Evolutionary conservation across 495 filamentous ascomycete species (phyloP).

Genomic region (Aspergillus sparsus): DNA sequence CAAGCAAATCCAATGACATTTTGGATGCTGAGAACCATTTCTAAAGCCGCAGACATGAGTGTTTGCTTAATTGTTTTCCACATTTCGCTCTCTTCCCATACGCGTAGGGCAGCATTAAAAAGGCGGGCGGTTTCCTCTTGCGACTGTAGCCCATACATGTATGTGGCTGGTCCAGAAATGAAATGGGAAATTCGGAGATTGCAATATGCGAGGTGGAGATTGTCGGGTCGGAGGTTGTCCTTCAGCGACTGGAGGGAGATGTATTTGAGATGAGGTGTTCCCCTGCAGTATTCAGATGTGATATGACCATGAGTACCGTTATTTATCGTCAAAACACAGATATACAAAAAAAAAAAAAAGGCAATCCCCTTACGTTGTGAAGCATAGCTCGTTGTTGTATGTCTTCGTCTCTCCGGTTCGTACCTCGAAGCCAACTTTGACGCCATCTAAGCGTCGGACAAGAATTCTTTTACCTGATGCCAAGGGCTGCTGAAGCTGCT

Average conservation of each 20-base stretch:
- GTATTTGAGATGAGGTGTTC: background rate
- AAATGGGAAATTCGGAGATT: background rate
- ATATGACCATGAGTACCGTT: background rate
- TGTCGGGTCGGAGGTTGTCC: background rate
- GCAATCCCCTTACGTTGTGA: background rate
- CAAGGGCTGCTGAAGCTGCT: constrained; percentile 9
- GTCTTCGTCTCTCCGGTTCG: background rate
- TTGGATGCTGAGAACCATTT: constrained; percentile 5
- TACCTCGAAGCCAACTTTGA: background rate
- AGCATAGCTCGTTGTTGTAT: background rate
- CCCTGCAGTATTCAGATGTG: background rate
- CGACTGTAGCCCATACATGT: background rate
- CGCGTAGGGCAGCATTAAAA: background rate
- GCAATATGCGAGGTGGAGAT: constrained; percentile 1
- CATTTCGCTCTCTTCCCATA: constrained; percentile 4
- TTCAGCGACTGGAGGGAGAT: background rate
- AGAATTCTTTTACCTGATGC: background rate
- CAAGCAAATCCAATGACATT: constrained; percentile 29
- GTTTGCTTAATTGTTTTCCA: constrained; percentile 4
- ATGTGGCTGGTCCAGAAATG: background rate
- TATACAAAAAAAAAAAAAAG: background rate
- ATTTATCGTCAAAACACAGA: background rate
- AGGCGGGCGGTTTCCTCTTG: background rate
- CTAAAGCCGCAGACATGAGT: background rate
- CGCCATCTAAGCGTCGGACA: constrained; percentile 2